Base-by-base conservation (phyloP, 345 rosid species). In the Turritis glabra region DNA sequence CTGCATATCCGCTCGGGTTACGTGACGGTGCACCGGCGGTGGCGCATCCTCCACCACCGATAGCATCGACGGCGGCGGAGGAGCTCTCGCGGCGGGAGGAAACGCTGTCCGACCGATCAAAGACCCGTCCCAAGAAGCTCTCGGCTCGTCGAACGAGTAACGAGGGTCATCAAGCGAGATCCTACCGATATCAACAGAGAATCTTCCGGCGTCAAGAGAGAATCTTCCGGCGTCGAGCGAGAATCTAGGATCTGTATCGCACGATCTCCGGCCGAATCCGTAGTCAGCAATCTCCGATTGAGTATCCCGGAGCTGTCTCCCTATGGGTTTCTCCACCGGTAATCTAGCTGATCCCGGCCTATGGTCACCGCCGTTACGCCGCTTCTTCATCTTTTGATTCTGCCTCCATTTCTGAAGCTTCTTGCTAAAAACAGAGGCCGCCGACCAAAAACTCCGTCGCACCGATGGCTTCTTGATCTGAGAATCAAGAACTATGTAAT, bases 281-380 rank as follows among this genome's bases (percentile, higher is more conserved):
- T 95, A 95, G 73, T 95, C 99, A 4, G 97, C 99, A 40, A 95
- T 89, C 79, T 95, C 99, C 29, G 99, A 95, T 81, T 92, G 98
- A 7, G 99, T 95, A 70, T 95, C 99, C 21, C 97, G 79, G 73
- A 84, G 90, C 77, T 92, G 98, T 64, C 97, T 82, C 10, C 96
- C 92, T 10, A 89, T 89, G 23, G 99, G 98, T 82, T 95, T 95
- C 86, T 89, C 98, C 73, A 89, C 97, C 8, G 98, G 98, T 79
- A 95, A 82, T 37, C 93, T 85, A 3, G 91, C 92, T n/a, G 92
- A 92, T n/a, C 90, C 88, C 0, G 80, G 80, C 5, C 80, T 43
- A 7, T 71, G 57, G 18, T 82, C 83, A 3, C 83, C 82, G 17
- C 75, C 88, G 44, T 78, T 87, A 5, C 86, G 67, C 60, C 73